These are phyloP conservation scores for Phlyctochytrium arcticum DNA, from an alignment of 192 early-diverging fungal genomes.

Conservation along the genomic window DNA sequence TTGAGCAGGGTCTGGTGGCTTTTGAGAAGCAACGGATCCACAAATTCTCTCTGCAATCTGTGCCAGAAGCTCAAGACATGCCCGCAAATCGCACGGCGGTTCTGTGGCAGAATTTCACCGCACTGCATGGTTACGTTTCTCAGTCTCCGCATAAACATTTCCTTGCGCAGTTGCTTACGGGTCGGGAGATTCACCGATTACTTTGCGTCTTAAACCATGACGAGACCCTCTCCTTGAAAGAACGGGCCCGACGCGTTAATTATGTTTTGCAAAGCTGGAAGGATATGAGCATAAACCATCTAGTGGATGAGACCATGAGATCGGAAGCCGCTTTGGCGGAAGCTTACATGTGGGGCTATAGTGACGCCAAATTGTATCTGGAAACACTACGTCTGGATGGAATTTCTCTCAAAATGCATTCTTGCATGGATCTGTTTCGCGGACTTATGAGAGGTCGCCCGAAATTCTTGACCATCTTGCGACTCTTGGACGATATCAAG, in stretches of 20 bases:
- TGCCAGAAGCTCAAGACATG: too few species aligned
- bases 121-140: too few species aligned
- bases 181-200: too few species aligned
- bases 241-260: neutral
- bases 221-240: neutral
- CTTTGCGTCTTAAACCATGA: too few species aligned
- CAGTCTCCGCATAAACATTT: too few species aligned
- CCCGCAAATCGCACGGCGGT: too few species aligned
- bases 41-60: too few species aligned
- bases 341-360: neutral
- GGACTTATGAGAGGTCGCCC: neutral
- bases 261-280: neutral
- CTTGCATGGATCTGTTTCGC: neutral
- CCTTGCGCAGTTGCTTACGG: too few species aligned
- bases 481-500: neutral
- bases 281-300: neutral
- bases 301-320: too few species aligned
- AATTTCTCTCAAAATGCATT: neutral
- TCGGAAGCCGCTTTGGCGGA: neutral
- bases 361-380: neutral
- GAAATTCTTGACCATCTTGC: neutral
- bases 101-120: too few species aligned
- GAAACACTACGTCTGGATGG: neutral
- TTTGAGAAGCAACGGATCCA: too few species aligned
- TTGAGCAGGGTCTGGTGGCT: too few species aligned